Percentiles rank a stretch among this genome's conserved stretches.
Evolutionary conservation across 1,284 basidiomycete species (phyloP).

Genomic region (Malassezia arunalokei): DNA sequence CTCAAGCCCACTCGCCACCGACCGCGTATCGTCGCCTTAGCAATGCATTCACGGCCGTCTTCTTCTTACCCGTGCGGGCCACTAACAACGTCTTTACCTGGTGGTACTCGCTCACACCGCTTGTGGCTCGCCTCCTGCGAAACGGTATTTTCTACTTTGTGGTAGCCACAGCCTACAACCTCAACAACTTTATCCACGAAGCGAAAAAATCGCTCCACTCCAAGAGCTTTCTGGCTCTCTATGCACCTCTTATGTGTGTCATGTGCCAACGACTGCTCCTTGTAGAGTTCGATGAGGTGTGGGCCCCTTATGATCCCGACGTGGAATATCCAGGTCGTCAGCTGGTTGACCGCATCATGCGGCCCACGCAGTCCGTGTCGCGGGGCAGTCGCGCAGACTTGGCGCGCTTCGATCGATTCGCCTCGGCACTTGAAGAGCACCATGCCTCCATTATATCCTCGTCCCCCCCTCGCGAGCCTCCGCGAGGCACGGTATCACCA

Average conservation of each 20-base stretch:
- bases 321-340: constrained; percentile 4
- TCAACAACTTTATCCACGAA: constrained; percentile 25
- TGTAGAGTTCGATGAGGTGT: constrained; percentile 22
- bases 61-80: constrained; percentile 1
- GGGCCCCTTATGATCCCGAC: constrained; percentile 10
- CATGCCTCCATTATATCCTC: not conserved
- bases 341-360: constrained; percentile 15
- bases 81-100: not conserved
- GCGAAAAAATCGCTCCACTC: constrained; percentile 15
- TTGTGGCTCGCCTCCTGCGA: constrained; percentile 21
- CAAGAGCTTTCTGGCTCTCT: constrained; percentile 25
- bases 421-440: constrained; percentile 9
- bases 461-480: not conserved
- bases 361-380: not conserved
- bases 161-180: constrained; percentile 25
- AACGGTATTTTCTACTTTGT: constrained; percentile 28
- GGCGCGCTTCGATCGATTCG: constrained; percentile 7
- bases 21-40: not conserved
- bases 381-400: not conserved
- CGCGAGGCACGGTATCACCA: too few relatives aligned
- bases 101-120: constrained; percentile 20
- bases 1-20: not conserved
- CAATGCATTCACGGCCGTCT: not conserved
- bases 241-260: constrained; percentile 27
- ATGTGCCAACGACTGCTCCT: constrained; percentile 27